Evolutionary conservation across 2,329 filamentous ascomycete genomes (phyloP), one percentile per base, ranked within the genome.

Genomic region (Xylaria sp.): DNA sequence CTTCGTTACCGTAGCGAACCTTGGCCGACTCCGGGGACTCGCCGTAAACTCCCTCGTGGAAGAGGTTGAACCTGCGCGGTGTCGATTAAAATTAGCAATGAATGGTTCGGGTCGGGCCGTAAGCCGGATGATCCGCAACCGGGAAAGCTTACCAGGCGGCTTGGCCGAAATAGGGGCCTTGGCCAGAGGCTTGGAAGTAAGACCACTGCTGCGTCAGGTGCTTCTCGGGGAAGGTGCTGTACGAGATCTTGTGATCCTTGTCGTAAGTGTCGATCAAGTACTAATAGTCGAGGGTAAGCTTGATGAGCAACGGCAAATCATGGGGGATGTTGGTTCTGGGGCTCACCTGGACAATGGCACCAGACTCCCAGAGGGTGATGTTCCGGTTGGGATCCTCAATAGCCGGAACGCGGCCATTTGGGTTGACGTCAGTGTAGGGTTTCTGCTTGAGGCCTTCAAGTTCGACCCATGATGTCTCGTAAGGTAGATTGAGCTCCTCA

Each of bases 201-300:
- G 32, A 12, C 53, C 58, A 61, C 47, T 61, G 58, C 58, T 61
- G 48, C n/a, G 58, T 61, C 8, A 51, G 32, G 32, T 53, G 39
- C 58, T 61, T 61, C 48, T 61, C 47, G 17, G 48, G 21, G 19
- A 30, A 42, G 32, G 27, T 42, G 30, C 21, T 61, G 17, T 39
- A 61, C 12, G 58, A 61, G n/a, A 61, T 61, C 45, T 53, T 61
- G 48, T 61, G 53, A 21, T 30, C 48, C n/a, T 61, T 53, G 47
- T 55, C 53, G 53, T 61, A 61, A 5, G 45, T 61, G 45, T 53
- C 58, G 48, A 61, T 45, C 47, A 61, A 27, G 58, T 61, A 61
- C 47, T 61, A 36, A 27, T 53, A 50, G 27, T 39, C 27, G n/a
- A 45, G 27, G 19, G 14, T 61, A 27, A 61, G 30, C 30, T 36